phyloP scores from a whole-genome alignment of 208 protist genomes.

The Vickermania ingenoplastis region DNA sequence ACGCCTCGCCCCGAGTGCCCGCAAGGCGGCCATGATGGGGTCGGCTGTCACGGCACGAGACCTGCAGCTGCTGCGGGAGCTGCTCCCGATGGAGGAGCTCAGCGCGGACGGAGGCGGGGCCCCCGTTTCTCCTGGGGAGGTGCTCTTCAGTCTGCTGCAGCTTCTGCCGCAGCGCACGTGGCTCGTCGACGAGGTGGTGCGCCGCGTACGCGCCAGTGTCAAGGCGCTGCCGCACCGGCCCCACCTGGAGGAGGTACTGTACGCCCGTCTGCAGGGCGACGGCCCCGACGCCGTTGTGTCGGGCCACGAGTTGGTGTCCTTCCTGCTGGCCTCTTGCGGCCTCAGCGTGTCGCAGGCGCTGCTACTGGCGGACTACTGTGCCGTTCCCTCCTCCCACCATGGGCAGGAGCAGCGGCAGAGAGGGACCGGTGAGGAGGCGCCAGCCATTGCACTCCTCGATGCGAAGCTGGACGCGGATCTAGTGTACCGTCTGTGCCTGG shows the following conservation, averaged over 20 bases:
- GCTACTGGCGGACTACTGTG: slow-evolving; percentile 20
- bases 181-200: slow-evolving; percentile 16
- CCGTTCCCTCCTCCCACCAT: background rate
- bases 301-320: background rate
- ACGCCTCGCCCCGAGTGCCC: slow-evolving; percentile 5
- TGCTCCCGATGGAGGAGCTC: background rate
- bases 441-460: slow-evolving; percentile 33
- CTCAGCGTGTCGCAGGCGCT: slow-evolving; percentile 46
- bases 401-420: too few relatives aligned
- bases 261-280: background rate
- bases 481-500: slow-evolving; percentile 5
- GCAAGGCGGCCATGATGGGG: slow-evolving; percentile 2
- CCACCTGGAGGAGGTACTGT: slow-evolving; percentile 9
- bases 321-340: slow-evolving; percentile 5
- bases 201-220: slow-evolving; percentile 19
- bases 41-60: background rate
- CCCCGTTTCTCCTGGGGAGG: background rate
- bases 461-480: slow-evolving; percentile 36
- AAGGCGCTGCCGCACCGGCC: slow-evolving; percentile 5
- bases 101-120: background rate
- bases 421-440: background rate
- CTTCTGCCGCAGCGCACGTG: slow-evolving; percentile 6
- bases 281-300: background rate
- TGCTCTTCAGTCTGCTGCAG: background rate
- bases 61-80: background rate